Evolutionary conservation across 2,329 filamentous ascomycete species (phyloP).

Genomic region (Akanthomyces uredinophilus): DNA sequence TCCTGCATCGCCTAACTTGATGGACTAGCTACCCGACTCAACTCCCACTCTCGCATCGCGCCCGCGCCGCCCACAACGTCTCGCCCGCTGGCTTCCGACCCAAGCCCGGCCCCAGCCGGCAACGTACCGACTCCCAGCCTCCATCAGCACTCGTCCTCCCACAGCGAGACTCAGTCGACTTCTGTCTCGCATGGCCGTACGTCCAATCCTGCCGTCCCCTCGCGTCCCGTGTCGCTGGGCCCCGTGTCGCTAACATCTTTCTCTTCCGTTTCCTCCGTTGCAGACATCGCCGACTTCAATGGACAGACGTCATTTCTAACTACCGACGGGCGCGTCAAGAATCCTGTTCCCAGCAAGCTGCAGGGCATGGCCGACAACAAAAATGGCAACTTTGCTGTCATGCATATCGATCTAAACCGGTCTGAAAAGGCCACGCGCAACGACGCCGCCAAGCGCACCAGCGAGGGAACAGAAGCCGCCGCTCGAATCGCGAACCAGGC

Average conservation of each 20-base stretch:
- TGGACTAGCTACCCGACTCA: conserved; percentile 10
- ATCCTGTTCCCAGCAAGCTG: conserved; percentile 57
- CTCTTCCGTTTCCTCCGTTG: neutral
- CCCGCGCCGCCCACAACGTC: conserved; percentile 7
- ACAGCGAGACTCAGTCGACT: conserved; percentile 2
- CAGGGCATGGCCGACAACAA: conserved; percentile 52
- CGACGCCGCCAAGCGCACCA: conserved; percentile 55
- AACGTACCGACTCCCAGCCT: conserved; percentile 4
- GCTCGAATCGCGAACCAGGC: conserved; percentile 51
- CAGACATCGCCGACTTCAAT: conserved; percentile 19
- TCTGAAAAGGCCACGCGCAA: conserved; percentile 44
- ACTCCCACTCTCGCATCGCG: conserved; percentile 4
- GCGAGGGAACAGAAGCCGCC: conserved; percentile 55
- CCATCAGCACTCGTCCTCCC: conserved; percentile 1
- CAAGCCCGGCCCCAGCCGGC: conserved; percentile 7
- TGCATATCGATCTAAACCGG: conserved; percentile 53
- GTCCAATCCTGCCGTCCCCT: neutral
- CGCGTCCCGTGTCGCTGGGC: neutral
- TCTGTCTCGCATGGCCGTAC: conserved; percentile 8
- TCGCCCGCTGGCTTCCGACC: conserved; percentile 5
- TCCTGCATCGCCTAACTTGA: conserved; percentile 1
- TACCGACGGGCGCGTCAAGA: conserved; percentile 36
- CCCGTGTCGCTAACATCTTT: conserved; percentile 1
- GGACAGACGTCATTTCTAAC: conserved; percentile 13
- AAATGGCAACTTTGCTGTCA: conserved; percentile 58